phyloP scores from a whole-genome alignment of 345 rosid species.

The Salix suchowensis region DNA sequence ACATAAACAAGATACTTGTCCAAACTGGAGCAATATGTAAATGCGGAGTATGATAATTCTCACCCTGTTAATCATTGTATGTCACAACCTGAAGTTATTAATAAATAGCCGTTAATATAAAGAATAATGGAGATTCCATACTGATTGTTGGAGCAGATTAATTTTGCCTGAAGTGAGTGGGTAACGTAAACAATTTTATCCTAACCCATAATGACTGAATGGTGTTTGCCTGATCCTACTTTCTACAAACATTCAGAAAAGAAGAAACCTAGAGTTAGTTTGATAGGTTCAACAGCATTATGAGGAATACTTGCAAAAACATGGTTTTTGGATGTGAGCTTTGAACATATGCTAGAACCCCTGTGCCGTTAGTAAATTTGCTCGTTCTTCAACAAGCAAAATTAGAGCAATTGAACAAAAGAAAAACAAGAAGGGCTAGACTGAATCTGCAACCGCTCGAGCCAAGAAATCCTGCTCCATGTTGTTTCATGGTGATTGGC shows the following conservation, averaged over 20 bases:
- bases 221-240: neutral
- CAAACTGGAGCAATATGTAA: neutral
- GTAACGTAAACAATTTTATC: neutral
- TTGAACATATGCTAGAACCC: neutral
- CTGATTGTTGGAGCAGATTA: neutral
- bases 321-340: neutral
- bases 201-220: neutral
- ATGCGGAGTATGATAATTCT: neutral
- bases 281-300: neutral
- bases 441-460: neutral
- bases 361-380: neutral
- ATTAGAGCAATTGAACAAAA: neutral
- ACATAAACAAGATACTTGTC: conserved; percentile 2
- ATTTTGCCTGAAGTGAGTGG: neutral
- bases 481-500: neutral
- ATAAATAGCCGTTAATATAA: neutral
- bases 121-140: neutral
- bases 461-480: neutral
- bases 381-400: neutral
- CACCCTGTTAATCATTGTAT: neutral
- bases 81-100: neutral
- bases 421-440: neutral
- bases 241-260: neutral
- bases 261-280: neutral
- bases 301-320: neutral